Base-by-base conservation (phyloP, 2,329 filamentous ascomycete genomes). In the Lecanicillium sp. region DNA sequence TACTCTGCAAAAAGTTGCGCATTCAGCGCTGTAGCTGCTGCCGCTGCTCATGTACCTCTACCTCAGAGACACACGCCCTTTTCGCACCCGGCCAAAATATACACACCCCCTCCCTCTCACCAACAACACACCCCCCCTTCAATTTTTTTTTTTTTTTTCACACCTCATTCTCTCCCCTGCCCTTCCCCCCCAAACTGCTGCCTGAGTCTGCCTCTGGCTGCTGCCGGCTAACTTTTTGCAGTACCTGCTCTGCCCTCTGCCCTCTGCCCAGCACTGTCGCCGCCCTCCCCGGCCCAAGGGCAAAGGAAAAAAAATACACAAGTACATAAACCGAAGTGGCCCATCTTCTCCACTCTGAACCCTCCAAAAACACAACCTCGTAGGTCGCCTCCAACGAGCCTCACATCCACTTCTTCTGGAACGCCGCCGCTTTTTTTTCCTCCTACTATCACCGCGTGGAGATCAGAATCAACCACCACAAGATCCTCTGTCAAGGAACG, bases 321-420 rank as follows among this genome's bases (percentile, higher is more conserved):
- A 50, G 41, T 50, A 41, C 48, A 46, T 38, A 45, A 45, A 48
- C 37, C 37, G 38, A 36, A 33, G 45, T 26, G 48, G 35, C 48
- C 48, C 48, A 46, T 39, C 36, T 48, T 45, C 48, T 50, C 48
- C 48, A 50, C 48, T 50, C 48, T 50, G 41, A 49, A 49, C 48
- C 48, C 48, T 49, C 48, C 48, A 50, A 44, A 37, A 50, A 50
- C 48, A 50, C 43, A 39, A 47, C 48, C 42, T 41, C 46, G 29
- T 43, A 38, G 40, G 47, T 38, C 11, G 47, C 48, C 42, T 50
- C 48, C 43, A 46, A 45, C 48, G 30, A 50, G 48, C 48, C 48
- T 46, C 42, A n/a, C n/a, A 50, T 50, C 43, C 48, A 50, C 48
- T 46, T 45, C 47, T 46, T 47, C 42, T 48, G 42, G 42, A 42